These are phyloP conservation scores for Firmiana major DNA, from an alignment of 345 rosid species.

Conservation along the genomic window DNA sequence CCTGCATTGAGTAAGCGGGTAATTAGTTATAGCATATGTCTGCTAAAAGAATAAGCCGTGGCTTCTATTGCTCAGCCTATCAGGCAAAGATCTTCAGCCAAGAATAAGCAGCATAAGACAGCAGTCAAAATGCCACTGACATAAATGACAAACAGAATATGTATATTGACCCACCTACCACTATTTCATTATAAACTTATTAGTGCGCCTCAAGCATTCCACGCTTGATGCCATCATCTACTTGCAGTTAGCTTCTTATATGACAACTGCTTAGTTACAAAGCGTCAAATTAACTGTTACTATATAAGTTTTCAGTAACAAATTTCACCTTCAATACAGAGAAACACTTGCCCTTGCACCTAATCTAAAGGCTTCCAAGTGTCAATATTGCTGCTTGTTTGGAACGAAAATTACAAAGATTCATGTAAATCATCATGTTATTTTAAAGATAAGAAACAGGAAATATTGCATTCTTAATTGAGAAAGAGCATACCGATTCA, in stretches of 20 bases:
- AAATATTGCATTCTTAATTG: constrained; percentile 9
- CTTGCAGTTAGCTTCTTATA: neutral
- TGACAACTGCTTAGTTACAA: neutral
- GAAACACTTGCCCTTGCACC: neutral
- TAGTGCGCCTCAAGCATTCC: neutral
- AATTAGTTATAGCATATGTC: neutral
- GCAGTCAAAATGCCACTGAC: neutral
- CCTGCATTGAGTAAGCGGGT: constrained; percentile 39
- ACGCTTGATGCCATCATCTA: neutral
- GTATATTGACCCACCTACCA: neutral
- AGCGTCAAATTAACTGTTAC: neutral
- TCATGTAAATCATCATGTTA: constrained; percentile 1
- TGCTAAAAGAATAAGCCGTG: neutral
- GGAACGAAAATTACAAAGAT: neutral
- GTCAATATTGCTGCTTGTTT: neutral
- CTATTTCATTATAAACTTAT: neutral
- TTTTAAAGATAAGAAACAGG: neutral
- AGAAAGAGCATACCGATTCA: constrained; percentile 57
- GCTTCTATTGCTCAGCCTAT: neutral
- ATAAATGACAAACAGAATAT: neutral
- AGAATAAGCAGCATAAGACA: neutral
- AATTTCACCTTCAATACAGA: neutral
- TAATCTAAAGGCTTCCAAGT: neutral
- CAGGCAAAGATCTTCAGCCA: neutral
- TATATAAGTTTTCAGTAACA: neutral